These are phyloP conservation scores for Huntiella omanensis DNA, from an alignment of 2,329 filamentous ascomycete species.

Conservation along the genomic window DNA sequence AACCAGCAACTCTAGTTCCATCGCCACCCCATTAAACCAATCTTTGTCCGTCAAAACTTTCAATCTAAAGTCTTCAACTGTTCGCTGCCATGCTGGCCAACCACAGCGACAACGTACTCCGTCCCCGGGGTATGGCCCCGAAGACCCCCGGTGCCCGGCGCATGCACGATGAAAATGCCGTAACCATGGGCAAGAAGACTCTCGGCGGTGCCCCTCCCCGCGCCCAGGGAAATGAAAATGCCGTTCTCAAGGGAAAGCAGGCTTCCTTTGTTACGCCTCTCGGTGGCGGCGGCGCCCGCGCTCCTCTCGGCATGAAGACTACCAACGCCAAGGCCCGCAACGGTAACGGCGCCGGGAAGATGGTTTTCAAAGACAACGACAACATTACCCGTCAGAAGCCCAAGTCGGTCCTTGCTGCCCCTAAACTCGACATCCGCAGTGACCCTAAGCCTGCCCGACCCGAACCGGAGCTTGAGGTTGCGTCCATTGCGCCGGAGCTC, in stretches of 20 bases:
- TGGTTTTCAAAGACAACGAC: conserved; percentile 38
- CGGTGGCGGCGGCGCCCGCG: conserved; percentile 37
- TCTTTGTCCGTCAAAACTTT: not conserved
- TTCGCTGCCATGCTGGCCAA: conserved; percentile 49
- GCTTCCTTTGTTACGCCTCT: conserved; percentile 4
- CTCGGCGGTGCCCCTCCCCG: conserved; percentile 5
- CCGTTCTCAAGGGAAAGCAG: conserved; percentile 6
- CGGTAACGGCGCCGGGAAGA: conserved; percentile 46
- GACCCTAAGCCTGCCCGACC: conserved; percentile 18
- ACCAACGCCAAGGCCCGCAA: conserved; percentile 70
- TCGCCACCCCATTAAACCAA: not conserved
- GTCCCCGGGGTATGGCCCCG: conserved; percentile 25
- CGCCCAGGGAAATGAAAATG: conserved; percentile 8
- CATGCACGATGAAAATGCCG: conserved; percentile 68
- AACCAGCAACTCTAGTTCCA: not conserved
- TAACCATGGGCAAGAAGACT: conserved; percentile 9
- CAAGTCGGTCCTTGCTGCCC: conserved; percentile 34
- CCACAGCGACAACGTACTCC: conserved; percentile 60
- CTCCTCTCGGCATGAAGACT: conserved; percentile 81
- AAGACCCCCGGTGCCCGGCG: conserved; percentile 64
- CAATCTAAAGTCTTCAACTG: not conserved
- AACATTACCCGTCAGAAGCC: conserved; percentile 32
- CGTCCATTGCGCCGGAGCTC: conserved; percentile 49
- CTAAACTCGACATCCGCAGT: conserved; percentile 20
- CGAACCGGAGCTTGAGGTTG: conserved; percentile 74